A percentile compares a stretch with the other conserved stretches of the same genome.
These are phyloP conservation scores for Globisporangium polare DNA, from an alignment of 352 stramenopile genomes.

Conservation along the genomic window DNA sequence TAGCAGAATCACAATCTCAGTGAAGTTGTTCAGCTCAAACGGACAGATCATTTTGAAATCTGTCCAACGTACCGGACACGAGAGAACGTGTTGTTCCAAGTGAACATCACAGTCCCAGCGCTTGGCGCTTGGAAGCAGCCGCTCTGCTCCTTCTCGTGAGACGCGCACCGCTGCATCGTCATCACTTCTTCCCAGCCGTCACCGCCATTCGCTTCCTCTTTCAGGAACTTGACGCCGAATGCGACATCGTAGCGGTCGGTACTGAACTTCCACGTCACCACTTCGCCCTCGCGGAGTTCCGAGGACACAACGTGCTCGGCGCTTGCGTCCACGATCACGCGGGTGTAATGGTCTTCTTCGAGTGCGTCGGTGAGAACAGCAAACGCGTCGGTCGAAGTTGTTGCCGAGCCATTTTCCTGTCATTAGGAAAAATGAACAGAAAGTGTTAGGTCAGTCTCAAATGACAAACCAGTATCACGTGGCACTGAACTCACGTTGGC, in stretches of 20 bases:
- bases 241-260: conserved; percentile 48
- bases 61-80: conserved; percentile 33
- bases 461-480: not conserved
- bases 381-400: conserved; percentile 28
- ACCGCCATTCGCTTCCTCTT: conserved; percentile 25
- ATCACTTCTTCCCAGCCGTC: conserved; percentile 35
- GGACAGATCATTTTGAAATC: not conserved
- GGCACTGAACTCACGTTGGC: not conserved
- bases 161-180: conserved; percentile 26
- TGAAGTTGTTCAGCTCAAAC: not conserved
- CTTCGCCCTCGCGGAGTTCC: conserved; percentile 36
- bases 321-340: conserved; percentile 38
- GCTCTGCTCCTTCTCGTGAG: conserved; percentile 31
- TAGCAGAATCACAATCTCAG: not conserved
- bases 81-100: conserved; percentile 64
- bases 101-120: conserved; percentile 46
- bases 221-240: conserved; percentile 47
- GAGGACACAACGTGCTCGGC: conserved; percentile 44
- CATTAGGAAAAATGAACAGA: not conserved
- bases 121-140: conserved; percentile 29
- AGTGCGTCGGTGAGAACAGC: conserved; percentile 25
- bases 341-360: conserved; percentile 17
- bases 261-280: conserved; percentile 47
- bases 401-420: conserved; percentile 3
- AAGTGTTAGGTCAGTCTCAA: not conserved